Evolutionary conservation across 2,329 filamentous ascomycete species (phyloP).

Genomic region (Claviceps fusiformis): DNA sequence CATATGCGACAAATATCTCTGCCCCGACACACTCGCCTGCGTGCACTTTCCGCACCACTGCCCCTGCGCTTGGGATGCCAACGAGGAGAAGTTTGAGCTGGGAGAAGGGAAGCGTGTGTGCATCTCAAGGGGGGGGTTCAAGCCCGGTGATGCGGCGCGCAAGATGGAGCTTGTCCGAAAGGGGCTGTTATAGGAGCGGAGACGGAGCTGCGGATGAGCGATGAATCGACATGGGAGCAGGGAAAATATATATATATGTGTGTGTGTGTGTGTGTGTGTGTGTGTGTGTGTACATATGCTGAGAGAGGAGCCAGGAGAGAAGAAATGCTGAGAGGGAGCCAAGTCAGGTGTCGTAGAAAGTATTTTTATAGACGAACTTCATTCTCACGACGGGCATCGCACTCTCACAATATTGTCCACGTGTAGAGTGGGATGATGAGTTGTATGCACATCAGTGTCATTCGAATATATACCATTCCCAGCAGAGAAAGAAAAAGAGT

Average conservation of each 20-base stretch:
- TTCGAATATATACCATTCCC: neutral
- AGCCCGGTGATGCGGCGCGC: slow-evolving; percentile 53
- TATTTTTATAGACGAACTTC: too few relatives aligned
- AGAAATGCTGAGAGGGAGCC: too few relatives aligned
- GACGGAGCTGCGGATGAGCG: neutral
- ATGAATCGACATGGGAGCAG: neutral
- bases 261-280: too few relatives aligned
- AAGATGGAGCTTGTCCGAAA: slow-evolving; percentile 74
- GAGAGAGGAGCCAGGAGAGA: too few relatives aligned
- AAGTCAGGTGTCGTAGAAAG: too few relatives aligned
- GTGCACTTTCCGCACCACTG: slow-evolving; percentile 96
- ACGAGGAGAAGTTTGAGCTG: slow-evolving; percentile 67
- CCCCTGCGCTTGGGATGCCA: slow-evolving; percentile 67
- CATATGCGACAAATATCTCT: slow-evolving; percentile 87
- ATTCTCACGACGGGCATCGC: too few relatives aligned
- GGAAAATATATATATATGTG: too few relatives aligned
- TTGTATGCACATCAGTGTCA: neutral
- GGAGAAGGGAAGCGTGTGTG: slow-evolving; percentile 62
- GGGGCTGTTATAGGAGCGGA: slow-evolving; percentile 39
- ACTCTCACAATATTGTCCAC: neutral
- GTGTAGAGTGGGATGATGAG: neutral
- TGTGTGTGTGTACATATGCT: too few relatives aligned
- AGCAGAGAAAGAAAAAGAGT: neutral
- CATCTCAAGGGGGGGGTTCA: slow-evolving; percentile 62
- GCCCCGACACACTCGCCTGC: slow-evolving; percentile 85